Conservation (phyloP, 805 yeast species). For the Komagataella populi region DNA sequence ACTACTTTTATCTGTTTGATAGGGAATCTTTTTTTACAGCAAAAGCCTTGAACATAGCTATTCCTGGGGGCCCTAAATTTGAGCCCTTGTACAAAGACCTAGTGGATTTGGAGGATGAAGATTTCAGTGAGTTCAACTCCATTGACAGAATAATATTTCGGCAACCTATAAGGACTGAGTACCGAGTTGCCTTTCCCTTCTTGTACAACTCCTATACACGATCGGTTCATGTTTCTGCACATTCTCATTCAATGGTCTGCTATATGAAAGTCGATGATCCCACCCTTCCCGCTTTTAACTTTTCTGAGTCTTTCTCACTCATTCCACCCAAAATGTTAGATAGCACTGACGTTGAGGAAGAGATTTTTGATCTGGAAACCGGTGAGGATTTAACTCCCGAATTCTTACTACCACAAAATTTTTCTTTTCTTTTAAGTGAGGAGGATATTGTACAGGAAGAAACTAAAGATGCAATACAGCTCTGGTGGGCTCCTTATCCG, state of each 20-base stretch:
- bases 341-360: conserved; percentile 8
- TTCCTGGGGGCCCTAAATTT: conserved; percentile 95
- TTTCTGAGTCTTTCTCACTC: conserved; percentile 42
- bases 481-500: conserved; percentile 81
- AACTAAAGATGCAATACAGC: conserved; percentile 41
- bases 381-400: conserved; percentile 22
- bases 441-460: conserved; percentile 31
- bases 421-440: conserved; percentile 40
- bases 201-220: conserved; percentile 69
- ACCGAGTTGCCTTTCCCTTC: conserved; percentile 76
- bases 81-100: conserved; percentile 65
- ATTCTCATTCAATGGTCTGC: conserved; percentile 49
- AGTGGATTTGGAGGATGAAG: conserved; percentile 49
- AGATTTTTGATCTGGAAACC: conserved; percentile 10
- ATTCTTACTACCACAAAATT: conserved; percentile 23
- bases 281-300: conserved; percentile 41
- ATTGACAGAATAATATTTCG: conserved; percentile 80
- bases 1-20: conserved; percentile 62
- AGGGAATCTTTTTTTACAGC: conserved; percentile 77
- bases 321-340: conserved; percentile 20
- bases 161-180: conserved; percentile 65
- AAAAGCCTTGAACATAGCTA: conserved; percentile 72
- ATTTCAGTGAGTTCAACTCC: conserved; percentile 81
- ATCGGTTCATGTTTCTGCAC: conserved; percentile 47
- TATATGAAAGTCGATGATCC: conserved; percentile 31